phyloP scores from a whole-genome alignment of 108 stramenopile genomes.

The Chaetoceros muelleri region DNA sequence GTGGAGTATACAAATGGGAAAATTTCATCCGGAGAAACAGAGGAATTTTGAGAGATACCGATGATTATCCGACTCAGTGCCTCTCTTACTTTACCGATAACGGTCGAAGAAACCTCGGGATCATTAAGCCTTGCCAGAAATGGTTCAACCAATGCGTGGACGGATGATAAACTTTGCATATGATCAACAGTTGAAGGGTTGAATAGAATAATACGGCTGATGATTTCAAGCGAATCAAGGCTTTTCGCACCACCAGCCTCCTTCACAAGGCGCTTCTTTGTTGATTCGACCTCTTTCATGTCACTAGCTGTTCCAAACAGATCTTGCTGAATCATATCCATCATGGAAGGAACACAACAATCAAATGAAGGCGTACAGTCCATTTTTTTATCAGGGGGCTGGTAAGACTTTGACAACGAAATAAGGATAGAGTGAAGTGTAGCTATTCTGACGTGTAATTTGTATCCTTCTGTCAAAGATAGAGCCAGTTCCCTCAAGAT shows the following conservation, averaged over 20 bases:
- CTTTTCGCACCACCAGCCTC: conserved; percentile 82
- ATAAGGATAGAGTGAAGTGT: conserved; percentile 73
- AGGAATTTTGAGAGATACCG: conserved; percentile 84
- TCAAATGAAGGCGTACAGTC: conserved; percentile 31
- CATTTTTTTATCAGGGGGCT: conserved; percentile 8
- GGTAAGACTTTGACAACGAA: conserved; percentile 35
- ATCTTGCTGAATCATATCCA: conserved; percentile 81
- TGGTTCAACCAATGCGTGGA: conserved; percentile 60
- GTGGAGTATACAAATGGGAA: conserved; percentile 78
- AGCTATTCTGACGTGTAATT: conserved; percentile 79
- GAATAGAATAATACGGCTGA: conserved; percentile 45
- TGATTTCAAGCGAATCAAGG: conserved; percentile 69
- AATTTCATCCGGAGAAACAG: conserved; percentile 53
- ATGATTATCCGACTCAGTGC: conserved; percentile 78
- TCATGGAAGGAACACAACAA: conserved; percentile 55
- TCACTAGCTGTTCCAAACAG: conserved; percentile 79
- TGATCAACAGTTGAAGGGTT: conserved; percentile 39
- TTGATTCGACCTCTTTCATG: conserved; percentile 58
- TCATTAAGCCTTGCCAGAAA: conserved; percentile 56
- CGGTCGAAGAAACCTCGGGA: conserved; percentile 32
- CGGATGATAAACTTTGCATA: conserved; percentile 31
- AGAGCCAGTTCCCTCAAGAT: conserved; percentile 71
- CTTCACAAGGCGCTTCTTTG: conserved; percentile 68
- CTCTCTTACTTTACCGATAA: conserved; percentile 60
- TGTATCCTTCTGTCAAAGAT: conserved; percentile 84